Conservation (phyloP, 1,284 basidiomycete species). For the Moniliophthora roreri region DNA sequence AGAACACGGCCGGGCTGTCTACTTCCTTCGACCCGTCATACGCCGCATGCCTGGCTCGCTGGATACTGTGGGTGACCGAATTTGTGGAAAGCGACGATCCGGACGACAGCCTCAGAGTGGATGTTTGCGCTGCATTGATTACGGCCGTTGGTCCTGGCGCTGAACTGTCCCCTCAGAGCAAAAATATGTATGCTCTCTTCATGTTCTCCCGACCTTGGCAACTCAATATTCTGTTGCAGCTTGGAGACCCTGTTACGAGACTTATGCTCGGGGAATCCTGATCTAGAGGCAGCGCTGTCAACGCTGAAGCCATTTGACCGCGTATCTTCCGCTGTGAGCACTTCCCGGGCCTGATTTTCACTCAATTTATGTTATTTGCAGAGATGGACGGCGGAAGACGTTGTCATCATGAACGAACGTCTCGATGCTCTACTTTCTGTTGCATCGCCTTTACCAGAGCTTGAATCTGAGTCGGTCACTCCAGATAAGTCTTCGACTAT, state of each 20-base stretch:
- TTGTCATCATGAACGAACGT: conserved; percentile 56
- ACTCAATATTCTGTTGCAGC: conserved; percentile 24
- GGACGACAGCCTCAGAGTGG: conserved; percentile 40
- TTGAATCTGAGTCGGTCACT: conserved; percentile 4
- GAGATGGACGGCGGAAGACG: conserved; percentile 49
- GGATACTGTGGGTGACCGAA: conserved; percentile 61
- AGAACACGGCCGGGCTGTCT: background rate
- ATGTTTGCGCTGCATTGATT: conserved; percentile 45
- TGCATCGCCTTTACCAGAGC: conserved; percentile 9
- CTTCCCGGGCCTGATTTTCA: background rate
- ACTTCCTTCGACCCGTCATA: conserved; percentile 39
- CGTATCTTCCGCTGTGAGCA: conserved; percentile 1
- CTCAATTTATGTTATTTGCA: conserved; percentile 19
- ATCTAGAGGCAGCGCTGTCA: conserved; percentile 32
- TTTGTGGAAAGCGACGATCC: conserved; percentile 30
- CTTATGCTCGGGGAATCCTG: conserved; percentile 34
- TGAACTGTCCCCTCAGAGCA: conserved; percentile 22
- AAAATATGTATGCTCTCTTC: conserved; percentile 29
- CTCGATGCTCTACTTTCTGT: conserved; percentile 37
- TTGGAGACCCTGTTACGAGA: conserved; percentile 36
- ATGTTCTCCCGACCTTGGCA: background rate
- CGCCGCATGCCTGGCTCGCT: conserved; percentile 60
- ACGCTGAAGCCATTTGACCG: conserved; percentile 4
- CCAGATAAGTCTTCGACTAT: conserved; percentile 1
- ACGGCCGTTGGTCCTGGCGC: conserved; percentile 43